Evolutionary conservation across 2,329 filamentous ascomycete species (phyloP).

Genomic region (Penicillium hesseltinei): DNA sequence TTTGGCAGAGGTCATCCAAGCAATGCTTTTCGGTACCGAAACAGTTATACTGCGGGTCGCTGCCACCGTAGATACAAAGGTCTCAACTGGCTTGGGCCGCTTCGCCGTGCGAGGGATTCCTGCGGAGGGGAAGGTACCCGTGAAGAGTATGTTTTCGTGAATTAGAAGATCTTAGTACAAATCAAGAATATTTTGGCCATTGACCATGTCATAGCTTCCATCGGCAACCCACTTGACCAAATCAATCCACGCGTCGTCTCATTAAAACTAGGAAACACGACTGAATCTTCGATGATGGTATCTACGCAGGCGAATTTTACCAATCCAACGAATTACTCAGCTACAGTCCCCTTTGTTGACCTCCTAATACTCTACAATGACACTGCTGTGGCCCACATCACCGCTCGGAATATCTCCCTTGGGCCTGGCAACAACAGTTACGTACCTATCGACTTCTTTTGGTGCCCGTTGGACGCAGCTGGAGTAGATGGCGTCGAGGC

Average conservation of each 20-base stretch:
- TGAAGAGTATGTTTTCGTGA: conserved; percentile 76
- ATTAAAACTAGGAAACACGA: conserved; percentile 70
- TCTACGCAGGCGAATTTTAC: conserved; percentile 75
- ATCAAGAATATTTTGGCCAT: conserved; percentile 18
- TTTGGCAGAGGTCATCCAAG: conserved; percentile 77
- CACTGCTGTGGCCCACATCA: conserved; percentile 72
- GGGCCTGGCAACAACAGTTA: conserved; percentile 69
- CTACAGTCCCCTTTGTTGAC: conserved; percentile 74
- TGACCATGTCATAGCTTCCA: conserved; percentile 53
- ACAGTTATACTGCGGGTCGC: conserved; percentile 70
- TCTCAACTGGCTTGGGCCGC: conserved; percentile 76
- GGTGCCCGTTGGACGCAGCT: conserved; percentile 66
- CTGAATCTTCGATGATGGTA: conserved; percentile 67
- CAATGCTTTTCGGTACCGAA: conserved; percentile 71
- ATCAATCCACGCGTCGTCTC: conserved; percentile 66
- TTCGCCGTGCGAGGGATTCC: conserved; percentile 81
- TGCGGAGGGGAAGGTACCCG: conserved; percentile 75
- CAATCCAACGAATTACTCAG: conserved; percentile 86
- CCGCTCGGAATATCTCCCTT: conserved; percentile 62
- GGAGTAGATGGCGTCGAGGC: conserved; percentile 61
- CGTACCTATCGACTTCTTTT: conserved; percentile 65
- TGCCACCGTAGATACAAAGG: conserved; percentile 77
- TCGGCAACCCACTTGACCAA: conserved; percentile 52
- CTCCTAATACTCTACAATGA: conserved; percentile 73
- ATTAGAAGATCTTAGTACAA: conserved; percentile 21